Percentiles rank a stretch among this genome's conserved stretches.
Evolutionary conservation across 2,329 filamentous ascomycete species (phyloP).

Genomic region (Ampelomyces quisqualis): DNA sequence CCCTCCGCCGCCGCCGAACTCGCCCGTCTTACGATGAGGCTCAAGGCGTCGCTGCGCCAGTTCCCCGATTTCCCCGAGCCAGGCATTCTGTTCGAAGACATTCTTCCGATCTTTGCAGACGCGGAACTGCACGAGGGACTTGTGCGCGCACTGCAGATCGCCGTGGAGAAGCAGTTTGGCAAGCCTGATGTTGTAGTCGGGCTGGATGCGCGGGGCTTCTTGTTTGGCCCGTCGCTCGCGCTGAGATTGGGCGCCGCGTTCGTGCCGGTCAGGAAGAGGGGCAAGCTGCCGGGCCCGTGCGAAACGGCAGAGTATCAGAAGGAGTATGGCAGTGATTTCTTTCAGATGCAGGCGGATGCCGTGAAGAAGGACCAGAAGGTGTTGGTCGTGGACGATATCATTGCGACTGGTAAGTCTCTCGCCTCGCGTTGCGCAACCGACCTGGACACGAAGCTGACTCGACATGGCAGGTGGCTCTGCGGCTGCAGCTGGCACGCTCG

Average conservation of each 20-base stretch:
- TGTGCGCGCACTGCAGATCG: conserved; percentile 80
- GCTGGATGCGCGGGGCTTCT: conserved; percentile 89
- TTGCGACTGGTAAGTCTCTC: conserved; percentile 79
- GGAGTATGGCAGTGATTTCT: conserved; percentile 93
- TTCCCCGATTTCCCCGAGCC: conserved; percentile 90
- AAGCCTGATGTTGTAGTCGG: conserved; percentile 89
- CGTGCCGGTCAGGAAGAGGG: conserved; percentile 90
- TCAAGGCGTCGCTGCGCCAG: conserved; percentile 74
- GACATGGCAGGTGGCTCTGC: conserved; percentile 75
- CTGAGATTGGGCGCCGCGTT: conserved; percentile 80
- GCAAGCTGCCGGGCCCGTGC: conserved; percentile 89
- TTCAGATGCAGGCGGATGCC: conserved; percentile 90
- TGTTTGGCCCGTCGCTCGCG: conserved; percentile 89
- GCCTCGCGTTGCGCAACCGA: background rate
- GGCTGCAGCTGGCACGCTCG: conserved; percentile 79
- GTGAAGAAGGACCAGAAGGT: conserved; percentile 86
- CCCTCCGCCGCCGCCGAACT: conserved; percentile 54
- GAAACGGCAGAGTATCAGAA: conserved; percentile 86
- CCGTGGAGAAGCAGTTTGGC: conserved; percentile 65
- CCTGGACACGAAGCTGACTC: conserved; percentile 7
- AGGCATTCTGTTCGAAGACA: conserved; percentile 96
- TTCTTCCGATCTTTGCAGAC: conserved; percentile 91
- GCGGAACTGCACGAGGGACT: conserved; percentile 72
- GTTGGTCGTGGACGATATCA: conserved; percentile 94
- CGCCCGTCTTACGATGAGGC: conserved; percentile 62